Evolutionary conservation across 768 basidiomycete species (phyloP), one percentile per base, ranked within the genome.

Genomic region (Tulasnella sp.): DNA sequence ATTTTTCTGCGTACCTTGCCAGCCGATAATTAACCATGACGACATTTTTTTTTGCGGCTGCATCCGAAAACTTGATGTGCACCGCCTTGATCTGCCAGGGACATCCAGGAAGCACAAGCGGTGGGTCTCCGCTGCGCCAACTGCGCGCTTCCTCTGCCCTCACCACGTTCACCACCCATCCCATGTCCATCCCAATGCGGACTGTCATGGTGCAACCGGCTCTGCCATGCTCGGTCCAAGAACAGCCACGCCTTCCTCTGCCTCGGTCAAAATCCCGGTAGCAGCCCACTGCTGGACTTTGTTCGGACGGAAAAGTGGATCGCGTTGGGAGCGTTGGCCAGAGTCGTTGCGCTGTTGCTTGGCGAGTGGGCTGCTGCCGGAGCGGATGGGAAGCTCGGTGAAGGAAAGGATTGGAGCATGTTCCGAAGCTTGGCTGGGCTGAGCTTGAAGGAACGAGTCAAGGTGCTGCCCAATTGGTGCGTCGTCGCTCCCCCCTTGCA

Each of bases 201-300:
- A 4, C 88, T 89, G 14, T 88, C 90, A 68, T 97, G 94, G 86
- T 97, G 95, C 86, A 93, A 91, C 80, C 89, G 94, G 2, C 89
- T 94, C 1, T 97, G 95, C 83, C 88, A 91, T 19, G 84, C 88
- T 21, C 91, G 93, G 48, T 90, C 93, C 0, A 88, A 88, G 1
- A 88, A 88, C 80, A 87, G 87, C 31, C 94, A 96, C 80, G 89
- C 92, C 0, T 85, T 96, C 4, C 87, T 96, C 16, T 97, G 95
- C 82, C 88, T 91, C 6, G 86, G 88, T 3, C 92, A 92, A 80
- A 97, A 95, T 83, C 93, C 93, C 0, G 90, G 90, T 8, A 89
- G 89, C 5, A 84, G 86, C 4, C 88, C 90, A 0, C 88, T 96
- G 4, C 82, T 94, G 21, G 86, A 86, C 68, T 91, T 90, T 81